Evolutionary conservation across 2,329 filamentous ascomycete genomes (phyloP).

Genomic region (Fusarium poae): DNA sequence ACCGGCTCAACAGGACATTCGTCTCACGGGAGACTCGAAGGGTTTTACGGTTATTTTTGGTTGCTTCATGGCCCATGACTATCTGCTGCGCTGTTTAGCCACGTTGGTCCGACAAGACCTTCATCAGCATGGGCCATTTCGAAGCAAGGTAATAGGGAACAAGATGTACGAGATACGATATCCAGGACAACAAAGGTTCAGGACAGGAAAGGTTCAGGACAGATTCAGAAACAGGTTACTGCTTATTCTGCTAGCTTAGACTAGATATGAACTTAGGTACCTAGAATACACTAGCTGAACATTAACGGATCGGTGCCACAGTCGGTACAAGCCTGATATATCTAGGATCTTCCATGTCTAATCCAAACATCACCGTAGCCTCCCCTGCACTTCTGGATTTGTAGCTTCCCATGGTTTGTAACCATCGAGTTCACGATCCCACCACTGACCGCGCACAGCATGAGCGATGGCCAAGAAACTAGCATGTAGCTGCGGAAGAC

Average conservation of each 20-base stretch:
- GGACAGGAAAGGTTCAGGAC: not conserved
- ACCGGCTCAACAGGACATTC: not conserved
- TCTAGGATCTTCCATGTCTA: slow-evolving; percentile 32
- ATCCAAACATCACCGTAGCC: slow-evolving; percentile 40
- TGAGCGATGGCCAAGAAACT: slow-evolving; percentile 39
- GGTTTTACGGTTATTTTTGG: too few relatives aligned
- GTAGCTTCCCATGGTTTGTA: slow-evolving; percentile 23
- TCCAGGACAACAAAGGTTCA: too few relatives aligned
- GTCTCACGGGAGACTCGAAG: too few relatives aligned
- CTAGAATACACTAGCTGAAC: not conserved
- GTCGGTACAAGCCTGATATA: slow-evolving; percentile 41
- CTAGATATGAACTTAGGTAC: not conserved
- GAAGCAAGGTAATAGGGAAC: not conserved
- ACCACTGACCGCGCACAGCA: slow-evolving; percentile 38
- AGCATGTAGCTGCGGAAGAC: slow-evolving; percentile 36
- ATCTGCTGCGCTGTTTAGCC: too few relatives aligned
- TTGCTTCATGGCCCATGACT: too few relatives aligned
- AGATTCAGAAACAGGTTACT: not conserved
- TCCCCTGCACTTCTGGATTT: slow-evolving; percentile 13
- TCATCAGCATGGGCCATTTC: not conserved
- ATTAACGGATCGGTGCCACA: slow-evolving; percentile 30
- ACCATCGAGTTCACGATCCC: slow-evolving; percentile 33
- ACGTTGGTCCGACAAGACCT: not conserved
- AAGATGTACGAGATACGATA: too few relatives aligned
- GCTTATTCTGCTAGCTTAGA: not conserved